phyloP scores from a whole-genome alignment of 306 rosid genomes.

The Vigna mungo region DNA sequence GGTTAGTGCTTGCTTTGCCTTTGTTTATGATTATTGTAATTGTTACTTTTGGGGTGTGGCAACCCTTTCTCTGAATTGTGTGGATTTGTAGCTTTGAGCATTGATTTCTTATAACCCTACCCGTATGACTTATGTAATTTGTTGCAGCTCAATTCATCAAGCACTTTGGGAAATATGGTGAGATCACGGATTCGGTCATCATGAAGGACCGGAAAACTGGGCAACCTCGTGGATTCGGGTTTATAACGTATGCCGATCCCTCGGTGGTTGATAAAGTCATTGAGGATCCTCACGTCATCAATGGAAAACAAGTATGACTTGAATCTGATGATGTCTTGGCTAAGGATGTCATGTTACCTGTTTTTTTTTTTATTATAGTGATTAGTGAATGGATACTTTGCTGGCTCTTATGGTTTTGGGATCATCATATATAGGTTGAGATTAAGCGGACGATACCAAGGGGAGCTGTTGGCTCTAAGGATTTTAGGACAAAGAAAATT shows the following conservation, averaged over 20 bases:
- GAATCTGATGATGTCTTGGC: constrained; percentile 33
- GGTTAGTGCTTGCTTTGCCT: constrained; percentile 66
- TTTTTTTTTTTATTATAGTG: constrained; percentile 30
- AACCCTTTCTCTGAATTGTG: constrained; percentile 19
- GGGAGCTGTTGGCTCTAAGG: constrained; percentile 83
- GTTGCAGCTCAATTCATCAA: constrained; percentile 83
- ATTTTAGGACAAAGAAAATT: constrained; percentile 90
- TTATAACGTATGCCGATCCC: constrained; percentile 83
- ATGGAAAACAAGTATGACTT: constrained; percentile 77
- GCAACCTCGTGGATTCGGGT: constrained; percentile 95
- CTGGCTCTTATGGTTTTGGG: constrained; percentile 50
- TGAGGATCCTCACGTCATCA: constrained; percentile 79
- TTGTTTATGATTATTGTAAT: constrained; percentile 16
- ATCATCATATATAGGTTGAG: constrained; percentile 67
- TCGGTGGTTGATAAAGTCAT: constrained; percentile 92
- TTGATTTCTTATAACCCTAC: constrained; percentile 37
- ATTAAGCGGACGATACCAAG: constrained; percentile 96
- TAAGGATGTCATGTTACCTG: constrained; percentile 40
- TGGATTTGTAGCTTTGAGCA: constrained; percentile 11
- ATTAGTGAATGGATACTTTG: constrained; percentile 38
- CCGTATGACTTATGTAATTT: constrained; percentile 14
- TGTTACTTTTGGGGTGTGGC: constrained; percentile 21
- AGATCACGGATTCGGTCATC: constrained; percentile 85
- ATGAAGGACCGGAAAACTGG: constrained; percentile 96
- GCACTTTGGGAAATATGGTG: constrained; percentile 89